These are phyloP conservation scores for Zasmidium angulare DNA, from an alignment of 2,329 filamentous ascomycete genomes.

Conservation along the genomic window DNA sequence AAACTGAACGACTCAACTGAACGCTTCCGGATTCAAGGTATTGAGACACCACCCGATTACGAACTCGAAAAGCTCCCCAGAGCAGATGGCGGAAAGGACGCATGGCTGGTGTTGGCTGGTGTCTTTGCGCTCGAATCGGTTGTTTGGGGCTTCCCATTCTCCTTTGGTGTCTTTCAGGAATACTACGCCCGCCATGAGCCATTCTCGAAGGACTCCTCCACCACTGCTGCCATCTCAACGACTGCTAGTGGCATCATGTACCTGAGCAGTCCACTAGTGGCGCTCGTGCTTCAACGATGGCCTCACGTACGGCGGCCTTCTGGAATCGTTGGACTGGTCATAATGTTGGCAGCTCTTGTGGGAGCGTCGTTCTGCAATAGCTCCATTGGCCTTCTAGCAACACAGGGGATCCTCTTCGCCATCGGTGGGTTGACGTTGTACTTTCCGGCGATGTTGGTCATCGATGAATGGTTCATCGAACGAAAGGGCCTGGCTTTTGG, in stretches of 20 bases:
- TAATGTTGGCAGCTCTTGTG: slow-evolving; percentile 37
- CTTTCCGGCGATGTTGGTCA: slow-evolving; percentile 49
- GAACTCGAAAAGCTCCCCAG: neutral
- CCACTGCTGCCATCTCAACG: slow-evolving; percentile 47
- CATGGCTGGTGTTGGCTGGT: neutral
- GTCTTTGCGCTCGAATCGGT: neutral
- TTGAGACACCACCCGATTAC: neutral
- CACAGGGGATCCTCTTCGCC: slow-evolving; percentile 43
- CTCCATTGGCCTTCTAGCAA: slow-evolving; percentile 36
- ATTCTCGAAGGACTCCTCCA: slow-evolving; percentile 20
- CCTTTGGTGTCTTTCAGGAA: slow-evolving; percentile 1
- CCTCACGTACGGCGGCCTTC: slow-evolving; percentile 37
- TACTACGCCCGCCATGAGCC: slow-evolving; percentile 9
- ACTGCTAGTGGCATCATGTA: slow-evolving; percentile 48
- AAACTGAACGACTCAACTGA: neutral
- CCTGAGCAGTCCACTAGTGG: slow-evolving; percentile 43
- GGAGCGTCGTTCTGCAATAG: slow-evolving; percentile 37
- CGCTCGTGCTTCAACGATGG: slow-evolving; percentile 38
- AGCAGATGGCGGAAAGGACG: neutral
- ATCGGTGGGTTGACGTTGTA: slow-evolving; percentile 52
- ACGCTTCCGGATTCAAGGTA: neutral
- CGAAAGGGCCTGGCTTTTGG: slow-evolving; percentile 55
- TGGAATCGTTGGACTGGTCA: slow-evolving; percentile 37
- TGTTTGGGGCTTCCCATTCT: slow-evolving; percentile 3
- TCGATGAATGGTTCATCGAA: slow-evolving; percentile 56